Conservation (phyloP, 129 eudicot genomes). For the Chrysanthemum makinoi region DNA sequence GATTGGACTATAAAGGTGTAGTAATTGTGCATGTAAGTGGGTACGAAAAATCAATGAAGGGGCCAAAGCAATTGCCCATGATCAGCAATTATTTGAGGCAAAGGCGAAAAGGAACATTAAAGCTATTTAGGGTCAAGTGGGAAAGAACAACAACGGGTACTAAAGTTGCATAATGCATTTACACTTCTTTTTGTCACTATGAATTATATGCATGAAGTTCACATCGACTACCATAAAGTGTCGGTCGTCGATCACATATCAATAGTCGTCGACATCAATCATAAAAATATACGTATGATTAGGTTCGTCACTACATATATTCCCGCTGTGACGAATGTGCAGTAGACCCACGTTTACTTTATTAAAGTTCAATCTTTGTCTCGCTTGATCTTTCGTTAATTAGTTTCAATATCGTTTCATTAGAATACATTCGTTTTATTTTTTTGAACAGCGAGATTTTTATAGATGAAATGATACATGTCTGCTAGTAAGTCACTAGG, state of each 20-base stretch:
- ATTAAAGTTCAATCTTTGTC: conserved; percentile 1
- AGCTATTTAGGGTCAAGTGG: conserved; percentile 34
- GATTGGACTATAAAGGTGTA: conserved; percentile 27
- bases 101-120: conserved; percentile 29
- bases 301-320: conserved; percentile 25
- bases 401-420: too few species aligned
- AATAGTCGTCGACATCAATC: conserved; percentile 12
- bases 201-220: conserved; percentile 21
- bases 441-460: too few species aligned
- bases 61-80: conserved; percentile 31
- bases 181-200: conserved; percentile 33
- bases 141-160: conserved; percentile 27
- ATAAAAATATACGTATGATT: conserved; percentile 21
- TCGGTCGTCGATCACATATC: conserved; percentile 1
- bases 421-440: too few species aligned
- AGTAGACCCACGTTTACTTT: conserved; percentile 1
- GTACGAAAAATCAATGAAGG: conserved; percentile 22
- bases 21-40: conserved; percentile 25
- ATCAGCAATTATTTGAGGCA: conserved; percentile 38
- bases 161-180: conserved; percentile 41
- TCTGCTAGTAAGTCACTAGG: too few species aligned
- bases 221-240: conserved; percentile 9
- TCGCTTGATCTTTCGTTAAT: too few species aligned
- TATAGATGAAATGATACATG: too few species aligned
- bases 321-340: conserved; percentile 4